A percentile compares a stretch with the other conserved stretches of the same genome.
Conservation (phyloP, 1,284 basidiomycete species). For the Testicularia cyperi region DNA sequence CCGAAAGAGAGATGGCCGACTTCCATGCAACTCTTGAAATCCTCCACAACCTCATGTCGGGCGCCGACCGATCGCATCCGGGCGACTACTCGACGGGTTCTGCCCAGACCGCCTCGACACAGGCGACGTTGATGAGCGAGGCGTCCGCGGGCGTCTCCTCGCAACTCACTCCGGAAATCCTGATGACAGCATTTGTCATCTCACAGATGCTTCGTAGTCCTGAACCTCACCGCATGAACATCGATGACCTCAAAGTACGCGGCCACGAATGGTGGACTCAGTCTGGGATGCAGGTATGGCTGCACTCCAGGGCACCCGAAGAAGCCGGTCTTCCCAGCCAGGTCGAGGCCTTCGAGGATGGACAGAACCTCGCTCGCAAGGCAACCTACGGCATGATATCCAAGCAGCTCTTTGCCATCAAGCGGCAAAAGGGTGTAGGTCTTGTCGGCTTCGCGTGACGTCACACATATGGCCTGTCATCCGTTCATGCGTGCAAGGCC, state of each 20-base stretch:
- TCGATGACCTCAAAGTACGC: slow-evolving; percentile 43
- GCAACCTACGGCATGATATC: slow-evolving; percentile 55
- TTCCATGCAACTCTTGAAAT: slow-evolving; percentile 43
- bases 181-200: slow-evolving; percentile 50
- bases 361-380: slow-evolving; percentile 47
- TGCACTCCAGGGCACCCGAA: slow-evolving; percentile 15
- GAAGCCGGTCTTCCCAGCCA: slow-evolving; percentile 13
- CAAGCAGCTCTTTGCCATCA: slow-evolving; percentile 47
- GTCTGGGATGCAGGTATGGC: slow-evolving; percentile 33
- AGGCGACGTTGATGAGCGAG: slow-evolving; percentile 18
- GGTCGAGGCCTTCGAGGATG: slow-evolving; percentile 39
- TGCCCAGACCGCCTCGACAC: slow-evolving; percentile 21
- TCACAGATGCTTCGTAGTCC: slow-evolving; percentile 41
- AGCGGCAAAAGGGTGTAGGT: slow-evolving; percentile 31
- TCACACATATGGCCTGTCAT: too few relatives aligned
- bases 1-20: slow-evolving; percentile 33
- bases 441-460: slow-evolving; percentile 30
- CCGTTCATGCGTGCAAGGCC: too few relatives aligned
- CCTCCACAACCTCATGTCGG: slow-evolving; percentile 17
- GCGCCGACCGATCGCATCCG: slow-evolving; percentile 13
- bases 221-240: slow-evolving; percentile 41
- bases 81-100: slow-evolving; percentile 40
- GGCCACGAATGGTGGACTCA: slow-evolving; percentile 47
- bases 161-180: slow-evolving; percentile 34
- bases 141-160: slow-evolving; percentile 10